Conservation (phyloP, 2,329 filamentous ascomycete genomes). For the Aspergillus pseudoglaucus region DNA sequence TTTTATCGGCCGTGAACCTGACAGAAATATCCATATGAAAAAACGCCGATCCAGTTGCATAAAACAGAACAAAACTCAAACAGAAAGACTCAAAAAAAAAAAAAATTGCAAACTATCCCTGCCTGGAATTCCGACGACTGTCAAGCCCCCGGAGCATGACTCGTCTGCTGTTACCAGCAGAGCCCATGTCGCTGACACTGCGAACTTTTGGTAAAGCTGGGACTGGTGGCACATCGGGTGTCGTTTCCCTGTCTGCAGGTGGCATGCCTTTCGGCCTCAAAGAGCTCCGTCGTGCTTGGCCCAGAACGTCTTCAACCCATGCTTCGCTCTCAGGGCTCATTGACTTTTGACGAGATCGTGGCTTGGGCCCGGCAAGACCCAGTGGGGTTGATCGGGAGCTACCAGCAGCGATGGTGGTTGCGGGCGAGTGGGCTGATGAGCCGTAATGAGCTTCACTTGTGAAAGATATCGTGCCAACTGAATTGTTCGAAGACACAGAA, state of each 20-base stretch:
- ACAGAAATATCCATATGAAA: no score
- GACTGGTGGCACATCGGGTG: neutral
- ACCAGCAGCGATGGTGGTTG: constrained; percentile 11
- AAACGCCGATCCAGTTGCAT: no score
- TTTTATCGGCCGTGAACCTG: no score
- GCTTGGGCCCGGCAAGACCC: constrained; percentile 41
- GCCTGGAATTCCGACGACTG: constrained; percentile 9
- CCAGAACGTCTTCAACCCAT: constrained; percentile 43
- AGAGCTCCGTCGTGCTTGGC: constrained; percentile 36
- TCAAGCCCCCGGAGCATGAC: constrained; percentile 33
- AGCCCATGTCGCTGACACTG: constrained; percentile 36
- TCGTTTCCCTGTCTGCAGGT: constrained; percentile 5
- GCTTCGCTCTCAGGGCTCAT: constrained; percentile 42
- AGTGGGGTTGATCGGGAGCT: constrained; percentile 32
- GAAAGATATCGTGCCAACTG: constrained; percentile 23
- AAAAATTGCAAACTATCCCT: neutral
- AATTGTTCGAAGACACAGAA: constrained; percentile 34
- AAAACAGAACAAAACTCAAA: no score
- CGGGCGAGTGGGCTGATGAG: constrained; percentile 19
- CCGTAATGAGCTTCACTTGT: constrained; percentile 20
- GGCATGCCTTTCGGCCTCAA: constrained; percentile 19
- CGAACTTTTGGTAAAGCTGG: constrained; percentile 23
- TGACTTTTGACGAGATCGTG: constrained; percentile 31
- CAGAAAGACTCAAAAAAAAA: neutral
- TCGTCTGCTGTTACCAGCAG: constrained; percentile 30